Base-by-base conservation (phyloP, 768 basidiomycete species). In the Porpolomopsis calyptriformis region DNA sequence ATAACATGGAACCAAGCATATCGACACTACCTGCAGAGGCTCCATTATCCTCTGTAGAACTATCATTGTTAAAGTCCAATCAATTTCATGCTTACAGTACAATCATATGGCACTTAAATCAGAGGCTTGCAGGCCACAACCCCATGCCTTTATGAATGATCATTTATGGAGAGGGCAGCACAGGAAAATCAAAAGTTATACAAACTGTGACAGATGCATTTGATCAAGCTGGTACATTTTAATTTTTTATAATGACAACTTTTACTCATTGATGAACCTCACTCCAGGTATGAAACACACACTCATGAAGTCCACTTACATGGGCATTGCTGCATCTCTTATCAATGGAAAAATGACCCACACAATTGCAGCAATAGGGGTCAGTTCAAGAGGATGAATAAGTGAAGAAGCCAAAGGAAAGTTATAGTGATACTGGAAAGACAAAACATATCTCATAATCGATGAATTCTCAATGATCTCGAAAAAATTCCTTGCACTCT, bases 161-260 rank as follows among this genome's bases (percentile, higher is more conserved):
- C 2, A 51, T 70, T 0, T 53, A 54, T 6, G 67, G 69, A 5
- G 61, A 62, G 44, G 63, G 63, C 4, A 45, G 51, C 3, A 49
- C 4, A 5, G 62, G 66, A 1, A 69, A 68, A 49, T 66, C 63
- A 1, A 59, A 52, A 27, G 58, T 64, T 0, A 68, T 68, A 10
- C 56, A 49, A 36, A 45, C 47, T 1, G 29, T 52, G 8, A 49
- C 50, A 1, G 24, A 36, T 1, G 8, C 6, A 1, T 52, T 52
- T 27, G 23, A 7, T 25, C 11, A 33, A 4, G 2, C 16, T 1
- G 33, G 34, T 7, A n/a, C 34, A 4, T 3, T 4, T 4, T 6
- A 40, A n/a, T n/a, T n/a, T n/a, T n/a, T n/a, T n/a, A n/a, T n/a
- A n/a, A n/a, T n/a, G n/a, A n/a, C n/a, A n/a, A n/a, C n/a, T n/a